A percentile compares a stretch with the other conserved stretches of the same genome.
These are phyloP conservation scores for Eucalyptus marginata DNA, from an alignment of 345 rosid species.

Conservation along the genomic window DNA sequence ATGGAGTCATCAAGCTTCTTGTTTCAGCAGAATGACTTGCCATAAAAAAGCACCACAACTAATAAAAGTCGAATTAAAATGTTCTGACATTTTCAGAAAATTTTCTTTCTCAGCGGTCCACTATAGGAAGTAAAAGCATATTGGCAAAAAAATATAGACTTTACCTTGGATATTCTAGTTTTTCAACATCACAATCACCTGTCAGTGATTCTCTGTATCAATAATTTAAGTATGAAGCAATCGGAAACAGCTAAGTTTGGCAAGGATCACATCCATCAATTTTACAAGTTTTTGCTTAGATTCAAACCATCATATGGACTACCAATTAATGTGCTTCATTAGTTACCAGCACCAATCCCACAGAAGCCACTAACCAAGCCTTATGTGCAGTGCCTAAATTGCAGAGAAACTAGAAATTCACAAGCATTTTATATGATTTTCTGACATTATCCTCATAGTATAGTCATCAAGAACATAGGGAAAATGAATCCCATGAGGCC, in stretches of 20 bases:
- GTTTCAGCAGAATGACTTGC: background rate
- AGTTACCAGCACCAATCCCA: background rate
- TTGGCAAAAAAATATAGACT: background rate
- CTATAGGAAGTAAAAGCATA: background rate
- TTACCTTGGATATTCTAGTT: background rate
- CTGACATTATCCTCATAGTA: background rate
- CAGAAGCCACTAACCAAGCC: background rate
- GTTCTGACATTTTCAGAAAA: background rate
- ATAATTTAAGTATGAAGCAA: background rate
- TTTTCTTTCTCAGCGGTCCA: background rate
- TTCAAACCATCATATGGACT: background rate
- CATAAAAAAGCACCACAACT: background rate
- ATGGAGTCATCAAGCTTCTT: background rate
- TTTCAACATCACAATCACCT: background rate
- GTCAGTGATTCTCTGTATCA: background rate
- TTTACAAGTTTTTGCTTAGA: background rate
- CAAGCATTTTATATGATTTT: background rate
- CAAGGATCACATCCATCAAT: background rate
- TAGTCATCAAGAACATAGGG: background rate
- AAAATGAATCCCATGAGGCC: background rate
- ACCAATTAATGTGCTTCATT: background rate
- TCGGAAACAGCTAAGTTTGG: background rate
- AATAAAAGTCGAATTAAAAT: background rate
- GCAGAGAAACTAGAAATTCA: background rate
- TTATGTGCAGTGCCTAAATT: background rate